Evolutionary conservation across 441 rosid species (phyloP).

Genomic region (Rhodomyrtus psidioides): DNA sequence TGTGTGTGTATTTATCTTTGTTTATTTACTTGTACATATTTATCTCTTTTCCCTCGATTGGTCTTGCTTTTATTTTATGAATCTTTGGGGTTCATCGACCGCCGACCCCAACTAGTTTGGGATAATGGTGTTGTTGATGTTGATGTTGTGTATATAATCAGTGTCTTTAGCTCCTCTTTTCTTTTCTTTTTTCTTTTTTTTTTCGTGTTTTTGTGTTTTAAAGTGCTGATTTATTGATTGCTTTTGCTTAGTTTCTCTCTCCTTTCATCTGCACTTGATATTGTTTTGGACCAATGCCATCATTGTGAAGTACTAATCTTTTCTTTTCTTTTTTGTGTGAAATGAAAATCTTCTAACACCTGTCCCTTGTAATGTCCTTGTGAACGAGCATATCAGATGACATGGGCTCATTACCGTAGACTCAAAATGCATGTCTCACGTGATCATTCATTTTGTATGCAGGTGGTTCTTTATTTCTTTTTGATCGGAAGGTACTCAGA

Average conservation of each 20-base stretch:
- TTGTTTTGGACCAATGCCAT: not conserved
- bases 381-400: not conserved
- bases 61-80: no score
- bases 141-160: not conserved
- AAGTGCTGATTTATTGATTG: not conserved
- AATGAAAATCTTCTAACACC: not conserved
- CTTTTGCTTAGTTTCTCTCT: not conserved
- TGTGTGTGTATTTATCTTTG: no score
- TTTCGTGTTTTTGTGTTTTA: not conserved
- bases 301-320: not conserved
- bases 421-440: not conserved
- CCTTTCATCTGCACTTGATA: not conserved
- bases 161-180: not conserved
- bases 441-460: conserved; percentile 12
- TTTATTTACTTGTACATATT: no score
- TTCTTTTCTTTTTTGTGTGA: not conserved
- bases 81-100: no score
- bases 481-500: conserved; percentile 86
- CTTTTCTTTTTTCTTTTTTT: no score
- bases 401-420: not conserved
- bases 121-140: no score
- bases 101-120: no score
- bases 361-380: not conserved
- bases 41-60: no score
- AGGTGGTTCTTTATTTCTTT: conserved; percentile 96